Evolutionary conservation across 2,329 filamentous ascomycete species (phyloP).

Genomic region (Botrytis sinoallii): DNA sequence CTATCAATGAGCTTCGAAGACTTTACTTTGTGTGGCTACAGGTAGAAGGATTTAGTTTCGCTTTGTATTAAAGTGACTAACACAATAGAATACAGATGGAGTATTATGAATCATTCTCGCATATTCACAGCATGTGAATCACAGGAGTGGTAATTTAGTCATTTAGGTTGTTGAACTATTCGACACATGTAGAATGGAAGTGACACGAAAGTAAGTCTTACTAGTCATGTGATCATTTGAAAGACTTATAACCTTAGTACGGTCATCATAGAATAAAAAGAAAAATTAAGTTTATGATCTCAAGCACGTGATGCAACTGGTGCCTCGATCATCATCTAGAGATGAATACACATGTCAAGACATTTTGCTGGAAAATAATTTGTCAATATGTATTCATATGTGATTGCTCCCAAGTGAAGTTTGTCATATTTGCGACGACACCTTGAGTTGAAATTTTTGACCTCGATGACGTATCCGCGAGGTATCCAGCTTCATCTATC

Average conservation of each 20-base stretch:
- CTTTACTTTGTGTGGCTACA: not conserved
- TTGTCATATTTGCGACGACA: not conserved
- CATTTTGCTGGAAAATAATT: not conserved
- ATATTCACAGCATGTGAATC: not conserved
- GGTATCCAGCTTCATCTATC: not conserved
- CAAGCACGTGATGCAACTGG: not conserved
- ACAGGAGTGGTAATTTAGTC: not conserved
- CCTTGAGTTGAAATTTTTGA: not conserved
- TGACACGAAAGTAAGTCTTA: not conserved
- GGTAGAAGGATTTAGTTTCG: not conserved
- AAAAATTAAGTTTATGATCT: not conserved
- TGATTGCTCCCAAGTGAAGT: not conserved
- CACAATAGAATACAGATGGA: not conserved
- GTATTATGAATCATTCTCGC: not conserved
- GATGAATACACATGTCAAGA: not conserved
- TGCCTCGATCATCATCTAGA: not conserved
- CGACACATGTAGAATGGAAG: not conserved
- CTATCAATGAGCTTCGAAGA: not conserved
- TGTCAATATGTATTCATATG: not conserved
- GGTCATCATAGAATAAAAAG: not conserved
- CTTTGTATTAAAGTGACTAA: not conserved
- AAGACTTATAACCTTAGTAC: not conserved
- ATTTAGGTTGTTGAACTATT: not conserved
- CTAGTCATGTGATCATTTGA: not conserved
- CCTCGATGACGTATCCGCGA: not conserved